Base-by-base conservation (phyloP, 106 monocot genomes). In the Platanthera guangdongensis region DNA sequence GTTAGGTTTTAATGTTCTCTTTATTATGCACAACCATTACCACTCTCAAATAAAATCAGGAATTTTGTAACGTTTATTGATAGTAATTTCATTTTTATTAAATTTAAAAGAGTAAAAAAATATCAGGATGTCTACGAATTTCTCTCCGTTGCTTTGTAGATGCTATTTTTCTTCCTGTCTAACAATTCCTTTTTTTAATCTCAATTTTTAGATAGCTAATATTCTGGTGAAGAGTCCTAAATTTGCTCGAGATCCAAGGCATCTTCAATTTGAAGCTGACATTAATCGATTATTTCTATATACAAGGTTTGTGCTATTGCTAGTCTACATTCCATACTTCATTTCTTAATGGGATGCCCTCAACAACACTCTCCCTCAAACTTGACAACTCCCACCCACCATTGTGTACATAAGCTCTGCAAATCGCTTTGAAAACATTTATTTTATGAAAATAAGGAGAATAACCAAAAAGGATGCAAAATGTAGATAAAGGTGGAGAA, bases 261-360 rank as follows among this genome's bases (percentile, higher is more conserved):
- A 85, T 81, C 82, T 99, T 67, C 99, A 99, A 53, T 92, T 88
- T 80, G 99, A 99, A 82, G 85, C 94, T 70, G 99, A 99, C 59
- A 79, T 99, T 6, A 92, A 99, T 81, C 88, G 94, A 45, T 76
- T 99, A 25, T 93, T 99, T 83, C 99, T 99, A 62, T 90, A 84
- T 76, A 99, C 99, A 13, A 84, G 99, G 99, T 99, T 57, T 55
- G 71, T 69, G 9, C 46, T 70, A 15, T 70, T 70, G 70, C 39
- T 39, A 39, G 39, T 39, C 1, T 39, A 16, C 14, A 14, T 14
- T 57, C 57, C 16, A 10, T 32, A 2, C 64, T 11, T 7, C 64
- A 64, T 64, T 10, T 64, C 5, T 5, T 64, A 6, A 57, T 14
- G 57, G 13, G 57, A 57, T 16, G 18, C 18, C 57, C 64, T 21